Evolutionary conservation across 768 basidiomycete species (phyloP).

Genomic region (Lactarius quietus): DNA sequence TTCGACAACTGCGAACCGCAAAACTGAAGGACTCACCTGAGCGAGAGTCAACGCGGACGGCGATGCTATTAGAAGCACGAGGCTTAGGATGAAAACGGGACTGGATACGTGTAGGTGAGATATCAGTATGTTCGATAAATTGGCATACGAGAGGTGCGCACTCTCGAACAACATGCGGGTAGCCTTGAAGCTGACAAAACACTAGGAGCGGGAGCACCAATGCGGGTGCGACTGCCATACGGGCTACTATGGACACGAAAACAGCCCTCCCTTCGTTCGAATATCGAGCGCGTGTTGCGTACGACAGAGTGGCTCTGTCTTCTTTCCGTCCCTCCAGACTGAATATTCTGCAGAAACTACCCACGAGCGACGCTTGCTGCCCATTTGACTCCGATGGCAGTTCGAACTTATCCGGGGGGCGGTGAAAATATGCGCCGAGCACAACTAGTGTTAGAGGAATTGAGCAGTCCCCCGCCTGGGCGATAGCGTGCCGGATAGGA

Average conservation of each 20-base stretch:
- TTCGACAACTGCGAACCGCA: conserved; percentile 28
- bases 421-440: conserved; percentile 88
- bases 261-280: conserved; percentile 81
- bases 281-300: conserved; percentile 30
- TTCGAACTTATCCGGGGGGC: conserved; percentile 30
- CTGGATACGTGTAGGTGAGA: conserved; percentile 36
- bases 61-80: conserved; percentile 76
- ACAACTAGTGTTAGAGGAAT: conserved; percentile 89
- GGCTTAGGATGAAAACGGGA: conserved; percentile 82
- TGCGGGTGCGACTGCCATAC: conserved; percentile 79
- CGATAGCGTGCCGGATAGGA: conserved; percentile 64
- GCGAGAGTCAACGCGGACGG: conserved; percentile 76
- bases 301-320: not conserved
- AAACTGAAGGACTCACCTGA: conserved; percentile 36
- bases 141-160: conserved; percentile 40
- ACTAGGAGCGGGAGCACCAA: conserved; percentile 74
- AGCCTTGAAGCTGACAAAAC: conserved; percentile 52
- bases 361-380: conserved; percentile 34
- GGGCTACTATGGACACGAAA: conserved; percentile 65
- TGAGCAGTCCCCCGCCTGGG: conserved; percentile 66
- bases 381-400: not conserved
- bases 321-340: conserved; percentile 28
- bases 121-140: conserved; percentile 7
- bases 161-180: conserved; percentile 69
- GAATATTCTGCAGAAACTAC: conserved; percentile 43